Evolutionary conservation across 352 stramenopile genomes (phyloP).

Genomic region (Phytophthora brassicae): DNA sequence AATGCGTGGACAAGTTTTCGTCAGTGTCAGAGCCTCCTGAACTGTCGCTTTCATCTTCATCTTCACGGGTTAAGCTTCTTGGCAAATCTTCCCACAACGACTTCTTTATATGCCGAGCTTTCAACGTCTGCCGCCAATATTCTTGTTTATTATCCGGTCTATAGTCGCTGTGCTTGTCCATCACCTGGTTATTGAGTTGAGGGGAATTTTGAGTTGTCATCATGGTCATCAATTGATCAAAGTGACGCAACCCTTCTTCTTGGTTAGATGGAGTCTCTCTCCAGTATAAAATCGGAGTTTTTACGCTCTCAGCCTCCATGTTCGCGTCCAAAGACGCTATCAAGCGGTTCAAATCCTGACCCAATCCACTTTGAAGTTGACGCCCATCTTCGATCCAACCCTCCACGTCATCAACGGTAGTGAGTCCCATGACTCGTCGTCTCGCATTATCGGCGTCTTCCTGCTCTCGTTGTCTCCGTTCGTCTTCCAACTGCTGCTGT

Average conservation of each 20-base stretch:
- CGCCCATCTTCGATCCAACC: conserved; percentile 39
- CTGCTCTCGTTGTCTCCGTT: conserved; percentile 24
- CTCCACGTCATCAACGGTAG: conserved; percentile 46
- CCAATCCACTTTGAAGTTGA: conserved; percentile 11
- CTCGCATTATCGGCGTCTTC: conserved; percentile 41
- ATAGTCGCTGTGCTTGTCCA: background rate
- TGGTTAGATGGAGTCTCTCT: background rate
- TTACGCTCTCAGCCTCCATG: background rate
- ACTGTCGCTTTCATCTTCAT: too few relatives aligned
- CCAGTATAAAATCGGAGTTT: background rate
- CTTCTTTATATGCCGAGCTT: too few relatives aligned
- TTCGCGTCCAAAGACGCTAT: conserved; percentile 14
- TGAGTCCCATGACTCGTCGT: conserved; percentile 53
- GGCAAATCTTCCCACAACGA: too few relatives aligned
- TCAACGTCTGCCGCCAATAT: background rate
- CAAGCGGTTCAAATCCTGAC: conserved; percentile 12
- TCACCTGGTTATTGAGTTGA: background rate
- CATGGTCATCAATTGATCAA: conserved; percentile 8
- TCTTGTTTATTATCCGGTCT: background rate
- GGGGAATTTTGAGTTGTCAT: background rate
- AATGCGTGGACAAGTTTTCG: too few relatives aligned
- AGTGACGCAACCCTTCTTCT: conserved; percentile 8
- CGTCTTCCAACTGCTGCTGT: conserved; percentile 26
- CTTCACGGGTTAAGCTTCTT: too few relatives aligned
- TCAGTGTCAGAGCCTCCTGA: too few relatives aligned